These are phyloP conservation scores for Beta vulgaris DNA, from an alignment of 148 eudicot species.

Conservation along the genomic window DNA sequence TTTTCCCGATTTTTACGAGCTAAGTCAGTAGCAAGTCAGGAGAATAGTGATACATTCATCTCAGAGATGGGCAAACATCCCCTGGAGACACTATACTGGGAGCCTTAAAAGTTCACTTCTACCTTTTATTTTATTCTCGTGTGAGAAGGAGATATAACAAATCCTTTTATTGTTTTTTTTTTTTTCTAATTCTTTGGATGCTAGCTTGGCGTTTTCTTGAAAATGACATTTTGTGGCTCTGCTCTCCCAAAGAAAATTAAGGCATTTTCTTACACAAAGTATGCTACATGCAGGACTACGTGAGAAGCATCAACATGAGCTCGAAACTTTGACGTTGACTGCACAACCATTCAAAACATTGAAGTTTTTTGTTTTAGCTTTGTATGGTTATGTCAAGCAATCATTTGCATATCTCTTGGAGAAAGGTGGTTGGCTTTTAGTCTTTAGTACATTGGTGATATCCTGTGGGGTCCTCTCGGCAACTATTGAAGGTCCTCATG, in stretches of 20 bases:
- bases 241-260: not conserved
- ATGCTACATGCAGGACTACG: constrained; percentile 60
- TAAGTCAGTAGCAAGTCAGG: no score
- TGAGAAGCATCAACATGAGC: constrained; percentile 64
- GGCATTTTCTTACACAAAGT: constrained; percentile 17
- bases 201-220: not conserved
- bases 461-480: constrained; percentile 43
- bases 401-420: constrained; percentile 57
- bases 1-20: not conserved
- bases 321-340: constrained; percentile 67
- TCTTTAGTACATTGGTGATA: constrained; percentile 44
- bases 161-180: no score
- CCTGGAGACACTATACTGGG: no score
- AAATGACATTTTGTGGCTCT: not conserved
- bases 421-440: constrained; percentile 63
- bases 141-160: no score
- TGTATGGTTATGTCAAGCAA: constrained; percentile 51
- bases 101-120: no score
- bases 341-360: constrained; percentile 73
- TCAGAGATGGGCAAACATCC: no score
- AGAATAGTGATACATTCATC: no score
- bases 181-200: not conserved
- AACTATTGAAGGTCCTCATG: constrained; percentile 76
- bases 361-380: constrained; percentile 67
- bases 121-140: no score